Percentiles rank a stretch among this genome's conserved stretches.
Conservation (phyloP, 2,329 filamentous ascomycete genomes). For the Scedosporium dehoogii region DNA sequence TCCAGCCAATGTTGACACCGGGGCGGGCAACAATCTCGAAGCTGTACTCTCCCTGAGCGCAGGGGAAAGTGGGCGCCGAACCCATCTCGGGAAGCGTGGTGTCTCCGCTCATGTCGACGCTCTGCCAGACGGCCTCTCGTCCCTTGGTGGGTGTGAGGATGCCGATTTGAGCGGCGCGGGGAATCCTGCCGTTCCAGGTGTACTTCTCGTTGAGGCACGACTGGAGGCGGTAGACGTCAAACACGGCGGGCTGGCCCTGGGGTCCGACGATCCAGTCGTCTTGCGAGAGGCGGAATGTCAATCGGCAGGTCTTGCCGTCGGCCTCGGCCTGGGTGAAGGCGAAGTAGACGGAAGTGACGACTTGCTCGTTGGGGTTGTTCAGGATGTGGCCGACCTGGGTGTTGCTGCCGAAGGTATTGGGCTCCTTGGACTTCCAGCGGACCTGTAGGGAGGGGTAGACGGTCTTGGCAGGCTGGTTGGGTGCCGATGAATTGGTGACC, state of each 20-base stretch:
- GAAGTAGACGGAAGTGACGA: constrained; percentile 1
- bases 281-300: constrained; percentile 3
- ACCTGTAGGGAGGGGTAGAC: constrained; percentile 1
- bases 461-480: not conserved
- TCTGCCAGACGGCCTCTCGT: not conserved
- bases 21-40: constrained; percentile 3
- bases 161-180: not conserved
- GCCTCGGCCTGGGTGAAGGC: not conserved
- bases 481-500: not conserved
- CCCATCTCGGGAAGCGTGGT: not conserved
- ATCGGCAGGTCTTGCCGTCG: not conserved
- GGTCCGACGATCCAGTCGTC: constrained; percentile 2
- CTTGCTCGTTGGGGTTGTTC: constrained; percentile 3
- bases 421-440: constrained; percentile 4
- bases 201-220: constrained; percentile 2
- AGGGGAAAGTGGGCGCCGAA: not conserved
- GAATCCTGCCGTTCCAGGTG: not conserved
- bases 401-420: not conserved
- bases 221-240: not conserved
- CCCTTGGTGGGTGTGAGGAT: not conserved
- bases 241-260: not conserved
- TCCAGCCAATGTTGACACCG: constrained; percentile 1
- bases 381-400: constrained; percentile 1
- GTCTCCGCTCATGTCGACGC: constrained; percentile 1
- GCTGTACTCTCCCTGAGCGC: not conserved